Percentiles rank a stretch among this genome's conserved stretches.
Conservation (phyloP, 164 flowering plant species). For the Malania oleifera region DNA sequence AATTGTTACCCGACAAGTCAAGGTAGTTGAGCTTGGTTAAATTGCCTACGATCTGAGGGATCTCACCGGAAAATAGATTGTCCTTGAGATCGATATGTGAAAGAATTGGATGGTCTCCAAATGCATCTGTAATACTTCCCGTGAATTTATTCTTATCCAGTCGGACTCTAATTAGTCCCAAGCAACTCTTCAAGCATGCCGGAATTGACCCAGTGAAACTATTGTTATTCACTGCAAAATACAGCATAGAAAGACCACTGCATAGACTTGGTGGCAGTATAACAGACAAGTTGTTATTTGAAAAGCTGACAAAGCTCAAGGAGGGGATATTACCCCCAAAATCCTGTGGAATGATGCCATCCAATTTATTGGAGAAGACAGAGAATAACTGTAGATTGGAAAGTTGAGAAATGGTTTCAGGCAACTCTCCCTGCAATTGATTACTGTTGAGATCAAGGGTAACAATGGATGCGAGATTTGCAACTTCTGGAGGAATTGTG, state of each 20-base stretch:
- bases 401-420: constrained; percentile 28
- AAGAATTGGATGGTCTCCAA: constrained; percentile 24
- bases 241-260: constrained; percentile 13
- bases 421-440: constrained; percentile 28
- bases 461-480: constrained; percentile 16
- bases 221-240: constrained; percentile 16
- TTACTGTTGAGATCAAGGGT: constrained; percentile 31
- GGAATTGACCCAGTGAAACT: constrained; percentile 22
- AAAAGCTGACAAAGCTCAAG: constrained; percentile 16
- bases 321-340: constrained; percentile 28
- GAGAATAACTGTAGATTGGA: constrained; percentile 15
- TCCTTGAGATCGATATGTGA: constrained; percentile 12
- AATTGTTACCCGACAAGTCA: constrained; percentile 26
- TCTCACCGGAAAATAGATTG: constrained; percentile 25
- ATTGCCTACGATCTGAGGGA: constrained; percentile 26
- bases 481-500: constrained; percentile 37
- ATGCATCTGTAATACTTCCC: constrained; percentile 26
- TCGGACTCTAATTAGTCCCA: constrained; percentile 20
- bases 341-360: constrained; percentile 33
- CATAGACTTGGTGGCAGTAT: constrained; percentile 24
- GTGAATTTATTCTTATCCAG: constrained; percentile 24
- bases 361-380: constrained; percentile 29
- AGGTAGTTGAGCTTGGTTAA: constrained; percentile 21
- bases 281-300: constrained; percentile 24
- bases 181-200: constrained; percentile 25